These are phyloP conservation scores for Fusarium pseudocircinatum DNA, from an alignment of 2,329 filamentous ascomycete species.

Conservation along the genomic window DNA sequence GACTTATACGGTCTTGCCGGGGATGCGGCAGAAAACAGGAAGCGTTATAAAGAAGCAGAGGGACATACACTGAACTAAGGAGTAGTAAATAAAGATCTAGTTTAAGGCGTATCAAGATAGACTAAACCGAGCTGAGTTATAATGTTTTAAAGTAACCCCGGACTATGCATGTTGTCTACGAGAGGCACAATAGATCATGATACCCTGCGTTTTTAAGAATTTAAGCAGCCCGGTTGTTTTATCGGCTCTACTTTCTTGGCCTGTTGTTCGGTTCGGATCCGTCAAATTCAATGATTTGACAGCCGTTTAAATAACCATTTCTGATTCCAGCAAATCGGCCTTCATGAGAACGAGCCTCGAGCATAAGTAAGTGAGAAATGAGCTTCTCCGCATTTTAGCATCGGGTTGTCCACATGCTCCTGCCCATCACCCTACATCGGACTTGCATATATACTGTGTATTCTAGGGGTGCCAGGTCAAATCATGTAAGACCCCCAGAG, in stretches of 20 bases:
- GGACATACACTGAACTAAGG: too few species aligned
- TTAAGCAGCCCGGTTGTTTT: not conserved
- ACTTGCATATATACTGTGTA: not conserved
- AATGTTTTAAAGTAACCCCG: not conserved
- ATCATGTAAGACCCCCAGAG: not conserved
- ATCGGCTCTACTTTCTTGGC: not conserved
- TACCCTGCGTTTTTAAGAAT: not conserved
- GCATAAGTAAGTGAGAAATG: not conserved
- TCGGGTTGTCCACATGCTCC: not conserved
- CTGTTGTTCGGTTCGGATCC: not conserved
- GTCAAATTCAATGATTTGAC: not conserved
- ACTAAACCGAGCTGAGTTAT: too few species aligned
- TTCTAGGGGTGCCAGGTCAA: not conserved
- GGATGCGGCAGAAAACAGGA: too few species aligned
- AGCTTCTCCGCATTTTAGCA: not conserved
- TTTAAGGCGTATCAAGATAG: too few species aligned
- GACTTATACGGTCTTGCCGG: too few species aligned
- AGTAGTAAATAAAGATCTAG: too few species aligned
- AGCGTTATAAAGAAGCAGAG: too few species aligned
- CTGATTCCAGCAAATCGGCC: rapidly evolving
- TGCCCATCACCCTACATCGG: rapidly evolving
- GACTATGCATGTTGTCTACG: rapidly evolving
- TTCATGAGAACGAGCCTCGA: rapidly evolving
- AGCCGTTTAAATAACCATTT: not conserved
- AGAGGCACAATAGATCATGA: not conserved